Evolutionary conservation across 169 alveolate species (phyloP).

Genomic region (Plasmodium relictum): DNA sequence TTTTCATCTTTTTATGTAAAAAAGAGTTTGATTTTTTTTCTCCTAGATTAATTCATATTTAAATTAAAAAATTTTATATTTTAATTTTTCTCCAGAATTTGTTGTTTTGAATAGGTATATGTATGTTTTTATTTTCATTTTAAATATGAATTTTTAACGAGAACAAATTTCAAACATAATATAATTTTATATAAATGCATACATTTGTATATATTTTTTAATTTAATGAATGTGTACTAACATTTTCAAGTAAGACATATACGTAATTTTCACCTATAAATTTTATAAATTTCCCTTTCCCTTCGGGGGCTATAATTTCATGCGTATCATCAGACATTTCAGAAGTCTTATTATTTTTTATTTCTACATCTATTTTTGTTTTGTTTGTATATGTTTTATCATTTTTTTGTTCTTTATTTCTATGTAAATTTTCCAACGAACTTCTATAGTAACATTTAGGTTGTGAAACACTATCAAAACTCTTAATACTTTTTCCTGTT

Average conservation of each 20-base stretch:
- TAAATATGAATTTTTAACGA: too few relatives aligned
- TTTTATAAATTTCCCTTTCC: conserved; percentile 69
- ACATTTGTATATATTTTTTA: not conserved
- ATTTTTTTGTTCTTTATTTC: conserved; percentile 1
- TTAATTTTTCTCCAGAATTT: not conserved
- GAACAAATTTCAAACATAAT: too few relatives aligned
- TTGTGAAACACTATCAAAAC: conserved; percentile 3
- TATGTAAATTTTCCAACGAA: conserved; percentile 18
- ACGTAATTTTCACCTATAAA: conserved; percentile 75
- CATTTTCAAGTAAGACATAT: conserved; percentile 73
- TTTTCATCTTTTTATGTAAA: not conserved
- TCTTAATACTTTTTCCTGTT: conserved; percentile 6
- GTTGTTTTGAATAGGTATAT: not conserved
- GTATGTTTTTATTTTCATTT: too few relatives aligned
- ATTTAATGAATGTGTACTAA: not conserved
- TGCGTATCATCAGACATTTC: conserved; percentile 51
- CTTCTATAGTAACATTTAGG: conserved; percentile 46
- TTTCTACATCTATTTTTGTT: not conserved
- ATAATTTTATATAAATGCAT: not conserved
- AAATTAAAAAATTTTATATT: not conserved
- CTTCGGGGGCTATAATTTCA: conserved; percentile 75
- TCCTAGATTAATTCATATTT: not conserved
- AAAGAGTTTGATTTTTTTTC: not conserved
- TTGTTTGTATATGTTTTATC: not conserved
- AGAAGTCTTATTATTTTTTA: conserved; percentile 22